These are phyloP conservation scores for Fusarium euwallaceae DNA, from an alignment of 2,329 filamentous ascomycete genomes.

Conservation along the genomic window DNA sequence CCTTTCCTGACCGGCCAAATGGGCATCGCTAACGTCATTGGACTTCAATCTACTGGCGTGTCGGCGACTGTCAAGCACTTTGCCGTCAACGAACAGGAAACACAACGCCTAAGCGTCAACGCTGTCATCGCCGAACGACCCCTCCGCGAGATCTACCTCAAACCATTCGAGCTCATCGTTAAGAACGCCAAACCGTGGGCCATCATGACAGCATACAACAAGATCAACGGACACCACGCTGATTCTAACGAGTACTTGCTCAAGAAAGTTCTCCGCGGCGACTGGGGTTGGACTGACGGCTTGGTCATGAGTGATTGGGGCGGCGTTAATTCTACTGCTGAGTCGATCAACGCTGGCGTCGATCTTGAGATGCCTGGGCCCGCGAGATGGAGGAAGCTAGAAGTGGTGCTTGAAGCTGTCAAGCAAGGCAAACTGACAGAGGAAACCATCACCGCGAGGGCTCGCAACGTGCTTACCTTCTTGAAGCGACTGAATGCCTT, in stretches of 20 bases:
- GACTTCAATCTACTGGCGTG: slow-evolving; percentile 56
- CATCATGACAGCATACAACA: slow-evolving; percentile 52
- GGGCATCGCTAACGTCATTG: slow-evolving; percentile 50
- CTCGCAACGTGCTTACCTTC: slow-evolving; percentile 47
- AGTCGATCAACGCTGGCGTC: slow-evolving; percentile 49
- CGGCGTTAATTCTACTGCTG: slow-evolving; percentile 49
- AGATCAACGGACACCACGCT: slow-evolving; percentile 57
- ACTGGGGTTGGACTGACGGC: slow-evolving; percentile 57
- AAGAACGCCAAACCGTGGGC: slow-evolving; percentile 57
- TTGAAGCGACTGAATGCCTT: slow-evolving; percentile 47
- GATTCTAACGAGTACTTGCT: slow-evolving; percentile 46
- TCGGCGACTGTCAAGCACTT: slow-evolving; percentile 60
- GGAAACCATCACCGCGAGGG: slow-evolving; percentile 47
- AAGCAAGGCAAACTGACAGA: slow-evolving; percentile 47
- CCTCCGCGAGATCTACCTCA: slow-evolving; percentile 48
- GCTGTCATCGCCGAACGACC: slow-evolving; percentile 43
- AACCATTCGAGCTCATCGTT: slow-evolving; percentile 57
- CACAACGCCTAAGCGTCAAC: slow-evolving; percentile 45
- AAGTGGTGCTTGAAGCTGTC: slow-evolving; percentile 49
- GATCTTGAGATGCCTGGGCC: slow-evolving; percentile 56
- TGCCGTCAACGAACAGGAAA: slow-evolving; percentile 56
- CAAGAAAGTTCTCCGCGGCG: slow-evolving; percentile 55
- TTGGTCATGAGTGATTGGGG: slow-evolving; percentile 56
- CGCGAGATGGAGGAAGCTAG: slow-evolving; percentile 46
- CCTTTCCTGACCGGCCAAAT: slow-evolving; percentile 45